These are phyloP conservation scores for Phialemoniopsis sp. DNA, from an alignment of 2,329 filamentous ascomycete genomes.

Conservation along the genomic window DNA sequence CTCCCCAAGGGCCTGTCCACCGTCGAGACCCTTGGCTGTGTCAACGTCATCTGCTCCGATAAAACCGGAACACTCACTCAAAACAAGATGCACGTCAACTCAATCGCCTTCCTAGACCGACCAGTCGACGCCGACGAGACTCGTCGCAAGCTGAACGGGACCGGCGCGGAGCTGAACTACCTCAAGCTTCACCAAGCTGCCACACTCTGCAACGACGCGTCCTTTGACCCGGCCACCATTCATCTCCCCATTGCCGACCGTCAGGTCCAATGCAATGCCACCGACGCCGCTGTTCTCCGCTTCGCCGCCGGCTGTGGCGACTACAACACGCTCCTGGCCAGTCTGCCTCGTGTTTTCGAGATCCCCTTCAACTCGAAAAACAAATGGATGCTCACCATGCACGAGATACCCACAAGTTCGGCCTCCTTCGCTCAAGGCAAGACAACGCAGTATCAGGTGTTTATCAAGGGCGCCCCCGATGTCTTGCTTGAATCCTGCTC, in stretches of 20 bases:
- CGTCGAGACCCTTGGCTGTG: conserved; percentile 36
- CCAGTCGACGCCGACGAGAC: conserved; percentile 19
- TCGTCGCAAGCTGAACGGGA: conserved; percentile 10
- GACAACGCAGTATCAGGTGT: conserved; percentile 30
- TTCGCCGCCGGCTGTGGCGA: conserved; percentile 24
- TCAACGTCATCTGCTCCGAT: conserved; percentile 38
- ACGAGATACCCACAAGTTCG: conserved; percentile 10
- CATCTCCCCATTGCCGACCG: conserved; percentile 27
- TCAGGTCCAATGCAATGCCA: conserved; percentile 34
- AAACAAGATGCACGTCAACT: conserved; percentile 38
- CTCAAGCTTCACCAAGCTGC: conserved; percentile 21
- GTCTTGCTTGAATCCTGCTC: conserved; percentile 35
- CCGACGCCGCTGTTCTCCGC: conserved; percentile 34
- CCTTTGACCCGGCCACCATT: conserved; percentile 31
- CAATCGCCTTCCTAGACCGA: conserved; percentile 28
- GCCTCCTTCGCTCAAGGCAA: too few relatives aligned
- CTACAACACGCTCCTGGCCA: conserved; percentile 8
- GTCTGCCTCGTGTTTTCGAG: conserved; percentile 25
- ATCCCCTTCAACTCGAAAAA: conserved; percentile 47
- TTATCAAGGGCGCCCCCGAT: conserved; percentile 51
- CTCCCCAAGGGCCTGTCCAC: conserved; percentile 35
- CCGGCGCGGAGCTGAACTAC: conserved; percentile 7
- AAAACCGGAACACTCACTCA: conserved; percentile 38
- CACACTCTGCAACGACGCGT: conserved; percentile 35
- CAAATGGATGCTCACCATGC: conserved; percentile 41